phyloP scores from a whole-genome alignment of 78 protist species.

The Dictyostelium brefeldianum region DNA sequence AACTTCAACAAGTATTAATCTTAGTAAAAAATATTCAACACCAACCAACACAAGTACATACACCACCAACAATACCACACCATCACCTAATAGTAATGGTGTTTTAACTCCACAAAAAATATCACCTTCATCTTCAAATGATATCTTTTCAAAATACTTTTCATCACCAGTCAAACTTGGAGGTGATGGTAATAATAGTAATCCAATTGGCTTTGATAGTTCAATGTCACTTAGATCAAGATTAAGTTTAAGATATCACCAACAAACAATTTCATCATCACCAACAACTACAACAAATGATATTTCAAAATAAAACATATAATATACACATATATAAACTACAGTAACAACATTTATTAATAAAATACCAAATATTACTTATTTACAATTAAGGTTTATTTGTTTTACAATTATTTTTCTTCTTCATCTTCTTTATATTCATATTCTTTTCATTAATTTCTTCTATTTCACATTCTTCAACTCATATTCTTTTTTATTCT shows the following conservation, averaged over 20 bases:
- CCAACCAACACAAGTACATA: too few species aligned
- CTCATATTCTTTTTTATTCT: too few species aligned
- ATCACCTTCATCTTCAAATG: constrained; percentile 3
- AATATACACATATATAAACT: too few species aligned
- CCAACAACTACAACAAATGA: neutral
- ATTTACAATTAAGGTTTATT: too few species aligned
- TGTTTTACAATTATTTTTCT: too few species aligned
- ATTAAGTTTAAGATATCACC: neutral
- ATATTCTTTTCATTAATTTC: too few species aligned
- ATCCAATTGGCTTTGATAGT: neutral
- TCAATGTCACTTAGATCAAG: constrained; percentile 17
- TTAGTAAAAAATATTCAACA: too few species aligned
- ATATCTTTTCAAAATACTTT: constrained; percentile 24
- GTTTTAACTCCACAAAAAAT: neutral
- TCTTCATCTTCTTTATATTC: too few species aligned
- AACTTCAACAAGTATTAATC: neutral
- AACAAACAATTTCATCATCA: neutral
- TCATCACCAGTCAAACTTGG: constrained; percentile 1
- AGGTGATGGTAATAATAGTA: neutral
- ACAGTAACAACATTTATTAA: too few species aligned
- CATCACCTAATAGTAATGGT: neutral
- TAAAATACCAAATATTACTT: too few species aligned
- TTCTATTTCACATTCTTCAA: too few species aligned
- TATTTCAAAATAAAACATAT: too few species aligned
- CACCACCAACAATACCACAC: neutral